phyloP scores from a whole-genome alignment of 2,329 filamentous ascomycete genomes.

The Calycina marina region DNA sequence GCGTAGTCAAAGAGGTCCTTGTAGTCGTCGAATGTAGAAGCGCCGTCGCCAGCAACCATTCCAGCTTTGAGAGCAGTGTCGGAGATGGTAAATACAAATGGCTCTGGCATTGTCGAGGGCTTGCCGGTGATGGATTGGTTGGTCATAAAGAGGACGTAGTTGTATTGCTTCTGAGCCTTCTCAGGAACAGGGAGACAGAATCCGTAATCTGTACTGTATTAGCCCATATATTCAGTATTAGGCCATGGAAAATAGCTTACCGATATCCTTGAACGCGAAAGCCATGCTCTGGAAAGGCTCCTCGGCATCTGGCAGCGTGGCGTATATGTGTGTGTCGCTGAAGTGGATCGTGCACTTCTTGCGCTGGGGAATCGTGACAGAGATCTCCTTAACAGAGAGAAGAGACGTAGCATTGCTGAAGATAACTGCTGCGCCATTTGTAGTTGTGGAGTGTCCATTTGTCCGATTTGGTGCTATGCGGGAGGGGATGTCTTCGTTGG shows the following conservation, averaged over 20 bases:
- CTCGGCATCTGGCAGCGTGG: slow-evolving; percentile 35
- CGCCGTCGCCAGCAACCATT: slow-evolving; percentile 35
- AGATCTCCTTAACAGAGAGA: slow-evolving; percentile 50
- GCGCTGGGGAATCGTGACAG: slow-evolving; percentile 49
- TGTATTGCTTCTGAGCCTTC: slow-evolving; percentile 49
- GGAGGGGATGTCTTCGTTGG: slow-evolving; percentile 17
- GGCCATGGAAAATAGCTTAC: slow-evolving; percentile 24
- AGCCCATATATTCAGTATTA: neutral
- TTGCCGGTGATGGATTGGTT: slow-evolving; percentile 35
- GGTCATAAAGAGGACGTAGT: slow-evolving; percentile 47
- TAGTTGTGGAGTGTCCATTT: slow-evolving; percentile 7
- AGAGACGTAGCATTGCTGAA: slow-evolving; percentile 34
- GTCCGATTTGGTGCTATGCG: slow-evolving; percentile 12
- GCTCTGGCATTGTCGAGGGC: slow-evolving; percentile 31
- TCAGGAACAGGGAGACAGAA: slow-evolving; percentile 52
- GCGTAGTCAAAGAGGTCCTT: slow-evolving; percentile 47
- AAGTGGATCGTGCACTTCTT: slow-evolving; percentile 56
- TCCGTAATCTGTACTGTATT: slow-evolving; percentile 34
- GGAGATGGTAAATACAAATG: slow-evolving; percentile 49
- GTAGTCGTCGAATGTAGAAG: slow-evolving; percentile 40
- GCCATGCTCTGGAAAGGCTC: slow-evolving; percentile 37
- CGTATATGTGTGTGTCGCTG: slow-evolving; percentile 43
- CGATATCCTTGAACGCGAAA: slow-evolving; percentile 47
- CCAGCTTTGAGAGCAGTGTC: slow-evolving; percentile 45
- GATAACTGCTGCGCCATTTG: slow-evolving; percentile 7